Evolutionary conservation across 805 yeast species (phyloP), one percentile per base, ranked within the genome.

Genomic region (Schwanniomyces vanrijiae): DNA sequence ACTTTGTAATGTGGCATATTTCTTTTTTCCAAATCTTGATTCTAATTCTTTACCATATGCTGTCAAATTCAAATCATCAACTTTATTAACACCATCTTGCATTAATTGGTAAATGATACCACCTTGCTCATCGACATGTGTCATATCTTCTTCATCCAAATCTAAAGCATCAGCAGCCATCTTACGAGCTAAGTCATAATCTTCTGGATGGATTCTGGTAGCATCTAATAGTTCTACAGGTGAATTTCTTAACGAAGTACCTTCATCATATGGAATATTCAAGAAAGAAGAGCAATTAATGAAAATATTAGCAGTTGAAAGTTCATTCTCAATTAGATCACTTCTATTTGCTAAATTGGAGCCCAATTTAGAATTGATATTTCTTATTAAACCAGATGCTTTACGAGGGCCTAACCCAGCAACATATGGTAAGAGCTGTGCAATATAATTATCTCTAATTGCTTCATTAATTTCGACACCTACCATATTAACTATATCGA

Each of bases 141-240:
- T 86, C 59, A 88, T 76, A 54, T 90, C 96, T 65, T 92, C 98
- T 59, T 95, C 99, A 58, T 90, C 97, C 53, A 91, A 78, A 63
- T 92, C 99, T 54, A 94, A 77, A 1, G 99, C 98, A 73, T 94
- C 99, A 1, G 96, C 94, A 6, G 97, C 98, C 91, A 94, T 94
- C 65, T 94, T 94, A 43, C 94, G 82, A 3, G 97, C 98, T 55
- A 94, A 76, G 53, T 89, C 96, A 64, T 94, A 94, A 69, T 94
- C 99, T 67, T 94, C 98, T 6, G 98, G 98, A 59, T 94, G 99
- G 40, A 94, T 90, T 70, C 99, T 81, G 0, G 99, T 94, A 43
- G 94, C 91, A 65, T 94, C 99, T 55, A 94, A 76, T 37, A 86
- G 75, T 59, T 92, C 97, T 29, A 86, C 79, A 22, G 84, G 82